Evolutionary conservation across 805 yeast species (phyloP).

Genomic region (Yarrowia keelungensis): DNA sequence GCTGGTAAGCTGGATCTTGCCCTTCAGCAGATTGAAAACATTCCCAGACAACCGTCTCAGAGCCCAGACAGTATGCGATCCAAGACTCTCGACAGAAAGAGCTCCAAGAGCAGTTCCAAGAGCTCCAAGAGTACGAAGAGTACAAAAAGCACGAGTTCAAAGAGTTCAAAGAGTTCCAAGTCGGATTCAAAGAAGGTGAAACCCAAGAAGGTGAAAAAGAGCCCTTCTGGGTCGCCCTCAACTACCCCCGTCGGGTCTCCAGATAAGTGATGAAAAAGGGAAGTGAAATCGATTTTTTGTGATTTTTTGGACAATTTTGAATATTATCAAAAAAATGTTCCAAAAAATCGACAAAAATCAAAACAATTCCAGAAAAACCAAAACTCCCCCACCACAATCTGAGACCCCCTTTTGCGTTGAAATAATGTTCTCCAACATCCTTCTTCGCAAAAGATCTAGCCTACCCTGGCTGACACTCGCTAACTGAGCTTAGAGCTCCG

Average conservation of each 20-base stretch:
- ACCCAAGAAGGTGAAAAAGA: neutral
- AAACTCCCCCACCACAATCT: too few relatives aligned
- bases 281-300: too few relatives aligned
- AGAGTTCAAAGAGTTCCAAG: neutral
- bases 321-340: too few relatives aligned
- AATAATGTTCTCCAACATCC: too few relatives aligned
- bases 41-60: constrained; percentile 12
- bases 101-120: constrained; percentile 13
- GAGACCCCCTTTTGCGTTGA: neutral
- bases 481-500: constrained; percentile 1
- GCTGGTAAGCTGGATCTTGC: constrained; percentile 3
- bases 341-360: too few relatives aligned
- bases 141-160: neutral
- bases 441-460: too few relatives aligned
- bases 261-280: neutral
- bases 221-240: neutral
- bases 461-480: neutral
- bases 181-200: too few relatives aligned
- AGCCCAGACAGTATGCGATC: constrained; percentile 2
- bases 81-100: constrained; percentile 5
- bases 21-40: constrained; percentile 16
- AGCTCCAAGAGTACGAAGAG: constrained; percentile 8
- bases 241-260: neutral
- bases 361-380: too few relatives aligned
- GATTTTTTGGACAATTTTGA: too few relatives aligned